phyloP scores from a whole-genome alignment of 176 grass and related monocot genomes.

The Oryza australiensis region DNA sequence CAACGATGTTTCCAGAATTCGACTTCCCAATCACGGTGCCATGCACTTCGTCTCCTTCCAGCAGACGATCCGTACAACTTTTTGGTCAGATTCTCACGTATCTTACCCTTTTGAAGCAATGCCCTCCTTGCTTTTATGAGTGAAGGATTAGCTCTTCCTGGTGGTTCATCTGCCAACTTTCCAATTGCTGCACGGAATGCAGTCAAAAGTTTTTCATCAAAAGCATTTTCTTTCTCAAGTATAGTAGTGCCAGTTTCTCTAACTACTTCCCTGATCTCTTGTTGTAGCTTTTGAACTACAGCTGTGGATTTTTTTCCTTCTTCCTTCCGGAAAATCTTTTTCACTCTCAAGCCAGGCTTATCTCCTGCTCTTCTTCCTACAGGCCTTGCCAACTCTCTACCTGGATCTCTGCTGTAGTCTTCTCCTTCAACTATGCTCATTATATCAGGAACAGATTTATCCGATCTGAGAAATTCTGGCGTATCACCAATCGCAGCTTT shows the following conservation, averaged over 20 bases:
- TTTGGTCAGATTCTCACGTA: conserved; percentile 89
- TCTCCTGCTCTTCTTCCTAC: conserved; percentile 61
- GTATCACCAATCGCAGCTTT: conserved; percentile 38
- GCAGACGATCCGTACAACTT: conserved; percentile 80
- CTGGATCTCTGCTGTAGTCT: conserved; percentile 49
- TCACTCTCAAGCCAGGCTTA: conserved; percentile 70
- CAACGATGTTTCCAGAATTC: conserved; percentile 95
- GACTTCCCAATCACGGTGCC: conserved; percentile 91
- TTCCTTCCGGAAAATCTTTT: conserved; percentile 83
- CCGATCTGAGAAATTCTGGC: conserved; percentile 31
- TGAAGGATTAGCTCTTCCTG: conserved; percentile 45
- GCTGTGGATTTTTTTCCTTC: conserved; percentile 64
- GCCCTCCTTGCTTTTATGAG: conserved; percentile 58
- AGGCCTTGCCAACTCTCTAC: conserved; percentile 50
- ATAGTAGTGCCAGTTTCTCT: conserved; percentile 48
- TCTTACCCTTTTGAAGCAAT: conserved; percentile 75
- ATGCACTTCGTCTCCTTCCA: conserved; percentile 67
- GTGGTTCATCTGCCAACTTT: conserved; percentile 48
- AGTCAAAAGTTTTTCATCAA: conserved; percentile 81
- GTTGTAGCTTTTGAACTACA: conserved; percentile 74
- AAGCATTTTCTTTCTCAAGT: conserved; percentile 52
- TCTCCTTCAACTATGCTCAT: conserved; percentile 80
- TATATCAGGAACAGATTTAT: conserved; percentile 66
- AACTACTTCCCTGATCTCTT: conserved; percentile 74
- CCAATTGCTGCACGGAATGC: conserved; percentile 82